These are phyloP conservation scores for Chondrostereum purpureum DNA, from an alignment of 1,284 basidiomycete species.

Conservation along the genomic window DNA sequence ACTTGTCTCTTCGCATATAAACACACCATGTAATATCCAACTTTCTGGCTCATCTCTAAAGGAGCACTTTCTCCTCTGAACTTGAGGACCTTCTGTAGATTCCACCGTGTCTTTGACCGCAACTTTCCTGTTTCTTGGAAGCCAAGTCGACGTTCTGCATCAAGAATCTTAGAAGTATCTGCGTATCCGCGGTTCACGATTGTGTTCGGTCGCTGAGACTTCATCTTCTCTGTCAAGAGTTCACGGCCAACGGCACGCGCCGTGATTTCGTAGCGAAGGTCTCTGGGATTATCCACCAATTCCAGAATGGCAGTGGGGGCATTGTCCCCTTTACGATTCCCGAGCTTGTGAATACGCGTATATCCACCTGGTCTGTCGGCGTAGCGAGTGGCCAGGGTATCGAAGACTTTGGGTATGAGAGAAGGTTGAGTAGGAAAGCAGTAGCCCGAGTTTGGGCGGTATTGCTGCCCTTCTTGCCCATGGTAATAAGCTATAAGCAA, in stretches of 20 bases:
- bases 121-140: slow-evolving; percentile 34
- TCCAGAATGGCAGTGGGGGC: slow-evolving; percentile 91
- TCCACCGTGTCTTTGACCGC: slow-evolving; percentile 59
- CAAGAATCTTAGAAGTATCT: slow-evolving; percentile 40
- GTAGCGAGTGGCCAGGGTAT: slow-evolving; percentile 78
- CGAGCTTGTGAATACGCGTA: slow-evolving; percentile 89
- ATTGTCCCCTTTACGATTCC: slow-evolving; percentile 86
- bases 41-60: slow-evolving; percentile 36
- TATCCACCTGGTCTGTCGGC: slow-evolving; percentile 85
- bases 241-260: slow-evolving; percentile 82
- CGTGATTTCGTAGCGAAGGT: slow-evolving; percentile 82
- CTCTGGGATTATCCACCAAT: slow-evolving; percentile 89
- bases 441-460: slow-evolving; percentile 60
- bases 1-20: too few species aligned
- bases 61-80: slow-evolving; percentile 43
- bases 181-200: slow-evolving; percentile 40
- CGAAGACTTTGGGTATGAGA: slow-evolving; percentile 78
- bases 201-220: slow-evolving; percentile 32
- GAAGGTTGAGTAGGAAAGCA: slow-evolving; percentile 70
- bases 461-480: slow-evolving; percentile 77
- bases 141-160: slow-evolving; percentile 36
- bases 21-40: slow-evolving; percentile 43
- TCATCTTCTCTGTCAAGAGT: slow-evolving; percentile 49
- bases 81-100: slow-evolving; percentile 61
- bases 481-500: slow-evolving; percentile 68